Conservation (phyloP, 1,284 basidiomycete genomes). For the Malassezia slooffiae region DNA sequence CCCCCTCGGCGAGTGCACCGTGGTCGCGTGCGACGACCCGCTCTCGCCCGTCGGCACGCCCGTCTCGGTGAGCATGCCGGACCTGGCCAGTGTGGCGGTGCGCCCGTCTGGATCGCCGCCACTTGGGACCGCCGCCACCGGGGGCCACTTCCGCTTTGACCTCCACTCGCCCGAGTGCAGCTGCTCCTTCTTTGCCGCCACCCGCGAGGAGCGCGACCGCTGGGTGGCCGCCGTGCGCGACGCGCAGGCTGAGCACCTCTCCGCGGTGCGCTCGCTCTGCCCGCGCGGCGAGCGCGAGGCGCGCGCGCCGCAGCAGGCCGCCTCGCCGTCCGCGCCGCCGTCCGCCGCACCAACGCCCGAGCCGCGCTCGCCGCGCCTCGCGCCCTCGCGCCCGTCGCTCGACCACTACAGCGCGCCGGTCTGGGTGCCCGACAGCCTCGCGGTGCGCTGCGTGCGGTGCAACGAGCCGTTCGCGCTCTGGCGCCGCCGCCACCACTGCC, state of each 20-base stretch:
- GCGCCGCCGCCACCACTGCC: slow-evolving; percentile 74
- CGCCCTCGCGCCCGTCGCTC: slow-evolving; percentile 48
- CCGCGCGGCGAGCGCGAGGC: slow-evolving; percentile 31
- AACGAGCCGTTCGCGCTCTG: slow-evolving; percentile 65
- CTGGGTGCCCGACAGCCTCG: slow-evolving; percentile 78
- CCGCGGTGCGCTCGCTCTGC: slow-evolving; percentile 28
- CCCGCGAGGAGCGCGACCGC: slow-evolving; percentile 20
- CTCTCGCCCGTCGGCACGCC: neutral
- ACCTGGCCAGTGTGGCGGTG: no score
- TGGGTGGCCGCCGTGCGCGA: slow-evolving; percentile 41
- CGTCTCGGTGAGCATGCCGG: slow-evolving; percentile 4
- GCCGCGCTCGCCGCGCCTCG: neutral
- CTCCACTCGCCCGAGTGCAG: slow-evolving; percentile 44
- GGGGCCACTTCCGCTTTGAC: slow-evolving; percentile 28
- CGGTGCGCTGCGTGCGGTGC: slow-evolving; percentile 72
- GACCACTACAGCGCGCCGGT: slow-evolving; percentile 82
- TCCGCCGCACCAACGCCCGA: neutral
- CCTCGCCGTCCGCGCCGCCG: neutral
- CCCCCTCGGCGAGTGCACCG: slow-evolving; percentile 35
- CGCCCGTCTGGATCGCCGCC: no score
- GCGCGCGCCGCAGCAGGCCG: slow-evolving; percentile 9
- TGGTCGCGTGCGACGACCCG: slow-evolving; percentile 32
- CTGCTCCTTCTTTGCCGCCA: slow-evolving; percentile 41
- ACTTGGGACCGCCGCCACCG: no score
- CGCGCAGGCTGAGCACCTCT: slow-evolving; percentile 34